phyloP scores from a whole-genome alignment of 495 filamentous ascomycete species.

The Trichocladium uniseriatum region DNA sequence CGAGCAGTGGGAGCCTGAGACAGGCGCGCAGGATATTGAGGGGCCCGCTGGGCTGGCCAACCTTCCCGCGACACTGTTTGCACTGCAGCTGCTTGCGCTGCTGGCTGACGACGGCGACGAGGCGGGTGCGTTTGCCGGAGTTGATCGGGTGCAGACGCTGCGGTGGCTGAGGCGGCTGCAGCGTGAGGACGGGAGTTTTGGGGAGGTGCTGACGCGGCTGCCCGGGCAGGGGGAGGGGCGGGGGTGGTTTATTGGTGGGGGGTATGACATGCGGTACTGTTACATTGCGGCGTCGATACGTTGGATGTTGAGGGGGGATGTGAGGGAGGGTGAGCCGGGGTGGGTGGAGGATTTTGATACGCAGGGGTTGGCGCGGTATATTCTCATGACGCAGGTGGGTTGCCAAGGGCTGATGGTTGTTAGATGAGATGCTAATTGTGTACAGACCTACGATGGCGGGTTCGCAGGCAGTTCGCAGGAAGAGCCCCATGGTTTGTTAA shows the following conservation, averaged over 20 bases:
- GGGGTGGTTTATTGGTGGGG: slow-evolving; percentile 56
- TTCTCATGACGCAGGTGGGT: slow-evolving; percentile 43
- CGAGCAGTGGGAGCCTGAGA: slow-evolving; percentile 25
- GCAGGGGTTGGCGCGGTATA: slow-evolving; percentile 56
- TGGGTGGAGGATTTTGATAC: slow-evolving; percentile 66
- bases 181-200: slow-evolving; percentile 81
- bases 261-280: slow-evolving; percentile 77
- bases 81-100: slow-evolving; percentile 62
- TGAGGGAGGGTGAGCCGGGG: slow-evolving; percentile 42
- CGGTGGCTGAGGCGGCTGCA: slow-evolving; percentile 70
- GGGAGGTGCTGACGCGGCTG: slow-evolving; percentile 57
- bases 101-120: slow-evolving; percentile 60
- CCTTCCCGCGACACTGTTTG: slow-evolving; percentile 80
- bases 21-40: slow-evolving; percentile 29
- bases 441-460: slow-evolving; percentile 81
- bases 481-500: slow-evolving; percentile 69
- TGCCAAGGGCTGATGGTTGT: neutral
- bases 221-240: slow-evolving; percentile 29
- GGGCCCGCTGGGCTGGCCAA: slow-evolving; percentile 74
- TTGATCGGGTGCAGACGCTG: slow-evolving; percentile 59
- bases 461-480: slow-evolving; percentile 71
- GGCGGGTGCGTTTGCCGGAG: slow-evolving; percentile 34
- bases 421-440: neutral
- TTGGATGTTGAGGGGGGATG: slow-evolving; percentile 62
- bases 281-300: slow-evolving; percentile 73